Evolutionary conservation across 139 green algal species (phyloP), one percentile per base, ranked within the genome.

Genomic region (Micromonas commoda): DNA sequence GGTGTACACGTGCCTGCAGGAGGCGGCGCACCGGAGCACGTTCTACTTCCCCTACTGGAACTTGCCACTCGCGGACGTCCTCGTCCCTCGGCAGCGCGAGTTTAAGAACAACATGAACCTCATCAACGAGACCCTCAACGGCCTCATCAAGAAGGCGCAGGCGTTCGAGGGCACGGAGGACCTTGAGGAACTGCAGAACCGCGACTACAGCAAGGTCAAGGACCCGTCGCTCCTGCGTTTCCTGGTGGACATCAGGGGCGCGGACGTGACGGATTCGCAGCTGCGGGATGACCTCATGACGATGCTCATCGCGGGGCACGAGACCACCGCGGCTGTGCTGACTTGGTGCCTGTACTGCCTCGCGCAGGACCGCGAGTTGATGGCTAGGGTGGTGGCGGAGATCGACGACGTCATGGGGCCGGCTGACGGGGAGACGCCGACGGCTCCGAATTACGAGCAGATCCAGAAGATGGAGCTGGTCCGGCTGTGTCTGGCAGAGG

Each of bases 41-140:
- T 98, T 97, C 82, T 99, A 98, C 87, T 91, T 99, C 64, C 95
- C 96, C 31, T 98, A 98, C 87, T 98, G 94, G 94, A 93, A 98
- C 76, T 73, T 94, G 24, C 90, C 91, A 0, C 65, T 90, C 6
- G 74, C 45, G 24, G 67, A 28, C 33, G 31, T 65, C 23, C 26
- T 91, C 28, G 89, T 94, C 33, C 89, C 90, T 0, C 81, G 89
- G 0, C 92, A 97, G 87, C 68, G 88, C 5, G 66, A 88, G 71
- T 97, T 97, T 86, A 80, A 83, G 28, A 69, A 78, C 2, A 89
- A 98, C 86, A 96, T 98, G 74, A 96, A 97, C 26, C 28, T 82
- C 19, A 82, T 88, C 70, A 87, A 87, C 79, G 83, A 93, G 2
- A 93, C 87, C 79, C 82, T 99, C 52, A 91, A 97, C 77, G 82